Evolutionary conservation across 805 yeast genomes (phyloP), one percentile per base, ranked within the genome.

Genomic region (Teunomyces lycoperdinae): DNA sequence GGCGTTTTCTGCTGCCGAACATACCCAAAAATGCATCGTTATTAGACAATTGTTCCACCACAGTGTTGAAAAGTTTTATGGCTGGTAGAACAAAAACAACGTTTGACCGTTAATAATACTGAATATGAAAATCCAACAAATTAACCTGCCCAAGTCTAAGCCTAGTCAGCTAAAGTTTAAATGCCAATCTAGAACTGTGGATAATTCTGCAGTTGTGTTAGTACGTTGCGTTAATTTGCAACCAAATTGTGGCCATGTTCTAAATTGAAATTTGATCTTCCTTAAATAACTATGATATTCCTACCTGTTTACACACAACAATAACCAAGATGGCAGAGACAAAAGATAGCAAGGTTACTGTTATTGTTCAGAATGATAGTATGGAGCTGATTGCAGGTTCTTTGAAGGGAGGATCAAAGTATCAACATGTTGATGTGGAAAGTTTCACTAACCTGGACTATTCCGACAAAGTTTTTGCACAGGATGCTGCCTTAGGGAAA

Each of bases 391-490:
- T 26, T 7, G 27, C 41, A 7, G 30, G 14, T 24, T n/a, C 29
- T 8, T n/a, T 16, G 10, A 8, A 7, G 11, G 13, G 10, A 5
- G 30, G 30, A 11, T 9, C 8, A 10, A 32, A 32, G 4, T 38
- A 38, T 13, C 16, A n/a, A 9, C 41, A 38, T 9, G 8, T 24
- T 26, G 41, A 38, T 13, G 41, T 6, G n/a, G 41, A 38, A 26
- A 38, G 41, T 26, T 38, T 38, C 13, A 24, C 41, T 4, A 35
- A 35, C 13, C 41, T 38, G 41, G 41, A 38, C 13, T 38, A 38
- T 13, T 38, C 41, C n/a, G 41, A 38, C 11, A 38, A 38, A 10
- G 41, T 38, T 10, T 38, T 38, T 24, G 41, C 30, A 9, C 41
- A 38, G 9, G 41, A 38, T 13, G 30, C 29, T 5, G 41, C 27